Base-by-base conservation (phyloP, 108 stramenopile genomes). In the Discostella pseudostelligera region DNA sequence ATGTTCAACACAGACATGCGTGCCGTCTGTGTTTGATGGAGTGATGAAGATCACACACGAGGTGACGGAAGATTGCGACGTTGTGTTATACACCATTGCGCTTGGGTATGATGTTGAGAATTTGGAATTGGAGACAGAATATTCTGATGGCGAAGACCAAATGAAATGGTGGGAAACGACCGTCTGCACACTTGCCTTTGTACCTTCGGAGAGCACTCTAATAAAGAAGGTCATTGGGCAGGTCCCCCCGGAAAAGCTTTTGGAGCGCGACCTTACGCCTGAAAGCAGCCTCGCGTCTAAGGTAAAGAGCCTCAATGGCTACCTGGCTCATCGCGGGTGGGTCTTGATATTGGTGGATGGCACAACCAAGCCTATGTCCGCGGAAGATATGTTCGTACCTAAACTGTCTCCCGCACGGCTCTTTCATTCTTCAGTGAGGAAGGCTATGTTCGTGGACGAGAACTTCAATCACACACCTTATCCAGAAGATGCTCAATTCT, bases 181-280 rank as follows among this genome's bases (percentile, higher is more conserved):
- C 37, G 66, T 88, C 11, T 92, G 90, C 64, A 92, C 85, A 37
- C 57, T 92, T 51, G 90, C 90, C 28, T 82, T 89, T 62, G 79
- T 92, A 19, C 83, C 87, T 9, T 53, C 69, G 19, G 84, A 83
- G 50, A 85, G 84, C 22, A 63, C 59, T n/a, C 56, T 92, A 53
- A 87, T 84, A 1, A 45, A 74, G 29, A 39, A 58, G 37, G 74
- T 87, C 10, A 58, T 80, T n/a, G 28, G 37, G 12, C 83, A 85
- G 43, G 82, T 88, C 11, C 87, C 87, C 19, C 44, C 62, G 8
- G 67, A 74, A 9, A 59, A 86, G 58, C 47, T 82, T 8, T 49
- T 46, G 19, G 61, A 79, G 49, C 80, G 85, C 55, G 87, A 77
- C 26, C 48, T 85, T 9, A 66, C 67, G 17, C 39, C 71, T 4